Evolutionary conservation across 1,139 yeast genomes (phyloP).

Genomic region (Pneumocystis carinii): DNA sequence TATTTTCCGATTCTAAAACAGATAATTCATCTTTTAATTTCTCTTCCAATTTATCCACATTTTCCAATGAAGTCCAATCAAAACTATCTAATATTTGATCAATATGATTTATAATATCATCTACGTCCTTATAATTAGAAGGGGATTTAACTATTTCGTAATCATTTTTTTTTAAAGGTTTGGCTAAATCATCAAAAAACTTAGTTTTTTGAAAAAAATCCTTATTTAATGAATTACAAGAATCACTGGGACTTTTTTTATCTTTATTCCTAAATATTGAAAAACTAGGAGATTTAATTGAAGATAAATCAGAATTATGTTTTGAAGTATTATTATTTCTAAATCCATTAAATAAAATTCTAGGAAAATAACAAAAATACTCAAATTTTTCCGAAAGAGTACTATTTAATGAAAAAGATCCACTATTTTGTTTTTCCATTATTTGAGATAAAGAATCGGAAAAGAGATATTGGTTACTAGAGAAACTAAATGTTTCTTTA

Average conservation of each 20-base stretch:
- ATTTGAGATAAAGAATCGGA: not conserved
- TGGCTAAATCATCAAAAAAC: not conserved
- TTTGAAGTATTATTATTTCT: not conserved
- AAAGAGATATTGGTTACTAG: not conserved
- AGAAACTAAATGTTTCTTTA: not conserved
- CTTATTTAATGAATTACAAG: not conserved
- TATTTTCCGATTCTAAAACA: conserved; percentile 41
- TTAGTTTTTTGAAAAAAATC: not conserved
- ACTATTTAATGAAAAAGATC: not conserved
- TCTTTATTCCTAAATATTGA: not conserved
- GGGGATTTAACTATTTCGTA: not conserved
- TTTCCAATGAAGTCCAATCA: conserved; percentile 57
- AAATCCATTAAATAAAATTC: not conserved
- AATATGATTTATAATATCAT: not conserved
- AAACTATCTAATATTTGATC: conserved; percentile 39
- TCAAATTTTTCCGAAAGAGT: not conserved
- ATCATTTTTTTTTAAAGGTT: not conserved
- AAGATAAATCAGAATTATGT: not conserved
- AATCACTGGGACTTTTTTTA: not conserved
- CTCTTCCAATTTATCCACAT: conserved; percentile 39
- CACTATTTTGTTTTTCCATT: not conserved
- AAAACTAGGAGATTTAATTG: not conserved
- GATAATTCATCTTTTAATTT: conserved; percentile 42
- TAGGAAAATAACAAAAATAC: not conserved
- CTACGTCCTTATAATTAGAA: not conserved